Conservation (phyloP, 148 eudicot species). For the Euryodendron excelsum region DNA sequence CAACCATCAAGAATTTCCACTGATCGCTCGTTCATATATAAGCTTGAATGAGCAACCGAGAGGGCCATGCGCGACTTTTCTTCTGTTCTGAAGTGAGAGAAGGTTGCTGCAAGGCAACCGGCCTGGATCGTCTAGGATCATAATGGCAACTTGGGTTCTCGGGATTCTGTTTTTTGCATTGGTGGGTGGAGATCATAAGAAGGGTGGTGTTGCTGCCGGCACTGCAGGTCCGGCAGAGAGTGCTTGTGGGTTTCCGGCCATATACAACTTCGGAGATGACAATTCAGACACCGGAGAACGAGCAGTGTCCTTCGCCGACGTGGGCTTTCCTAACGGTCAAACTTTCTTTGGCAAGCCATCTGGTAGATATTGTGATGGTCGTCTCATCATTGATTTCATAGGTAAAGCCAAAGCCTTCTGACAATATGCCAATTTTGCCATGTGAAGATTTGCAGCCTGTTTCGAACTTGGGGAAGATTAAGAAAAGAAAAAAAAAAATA, state of each 20-base stretch:
- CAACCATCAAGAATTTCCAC: neutral
- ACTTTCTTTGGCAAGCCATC: neutral
- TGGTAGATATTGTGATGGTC: neutral
- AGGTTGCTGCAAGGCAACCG: neutral
- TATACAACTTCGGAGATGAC: neutral
- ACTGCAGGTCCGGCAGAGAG: too few species aligned
- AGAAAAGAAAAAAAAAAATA: too few species aligned
- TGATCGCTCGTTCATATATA: too few species aligned
- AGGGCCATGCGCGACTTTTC: neutral
- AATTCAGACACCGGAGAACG: neutral
- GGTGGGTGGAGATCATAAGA: neutral
- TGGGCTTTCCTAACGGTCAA: neutral
- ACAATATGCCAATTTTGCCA: too few species aligned
- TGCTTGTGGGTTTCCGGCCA: neutral
- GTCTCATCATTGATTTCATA: too few species aligned
- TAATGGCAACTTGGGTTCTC: neutral
- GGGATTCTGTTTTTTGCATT: neutral
- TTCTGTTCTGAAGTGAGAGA: neutral
- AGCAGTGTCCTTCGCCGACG: neutral
- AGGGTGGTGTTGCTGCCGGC: neutral
- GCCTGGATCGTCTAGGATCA: too few species aligned
- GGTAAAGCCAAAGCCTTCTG: too few species aligned
- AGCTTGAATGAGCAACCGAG: too few species aligned
- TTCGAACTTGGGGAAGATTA: too few species aligned
- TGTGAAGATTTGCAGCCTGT: too few species aligned